Conservation (phyloP, 129 eudicot species). For the Centella asiatica region DNA sequence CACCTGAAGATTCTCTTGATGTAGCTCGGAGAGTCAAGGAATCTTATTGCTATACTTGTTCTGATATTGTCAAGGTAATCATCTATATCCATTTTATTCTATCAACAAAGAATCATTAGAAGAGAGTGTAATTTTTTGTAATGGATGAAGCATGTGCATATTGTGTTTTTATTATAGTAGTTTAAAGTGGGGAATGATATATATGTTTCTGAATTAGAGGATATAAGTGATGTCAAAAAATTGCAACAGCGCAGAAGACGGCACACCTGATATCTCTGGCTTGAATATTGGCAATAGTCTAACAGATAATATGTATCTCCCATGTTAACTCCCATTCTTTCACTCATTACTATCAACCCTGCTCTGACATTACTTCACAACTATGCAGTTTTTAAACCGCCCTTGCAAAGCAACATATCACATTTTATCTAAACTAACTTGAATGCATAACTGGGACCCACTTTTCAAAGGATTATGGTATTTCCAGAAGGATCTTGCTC, state of each 20-base stretch:
- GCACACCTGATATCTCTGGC: not conserved
- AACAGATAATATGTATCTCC: not conserved
- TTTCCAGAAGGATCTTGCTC: too few relatives aligned
- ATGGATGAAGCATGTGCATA: not conserved
- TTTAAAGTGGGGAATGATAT: too few relatives aligned
- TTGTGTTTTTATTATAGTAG: too few relatives aligned
- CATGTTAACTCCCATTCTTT: too few relatives aligned
- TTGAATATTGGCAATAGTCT: not conserved
- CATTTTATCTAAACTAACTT: too few relatives aligned
- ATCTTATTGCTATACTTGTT: constrained; percentile 89
- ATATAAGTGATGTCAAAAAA: not conserved
- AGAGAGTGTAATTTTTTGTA: not conserved
- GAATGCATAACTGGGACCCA: too few relatives aligned
- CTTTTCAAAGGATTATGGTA: too few relatives aligned
- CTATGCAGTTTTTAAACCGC: not conserved
- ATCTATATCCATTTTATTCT: constrained; percentile 1
- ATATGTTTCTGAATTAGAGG: too few relatives aligned
- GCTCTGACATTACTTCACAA: too few relatives aligned
- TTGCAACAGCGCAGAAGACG: not conserved
- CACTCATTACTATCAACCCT: too few relatives aligned
- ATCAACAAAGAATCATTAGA: constrained; percentile 5
- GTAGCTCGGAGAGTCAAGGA: constrained; percentile 94
- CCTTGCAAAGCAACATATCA: too few relatives aligned
- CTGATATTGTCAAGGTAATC: constrained; percentile 92
- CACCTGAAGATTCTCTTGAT: constrained; percentile 93